These are phyloP conservation scores for Coemansia sp. DNA, from an alignment of 192 early-diverging fungal genomes.

Conservation along the genomic window DNA sequence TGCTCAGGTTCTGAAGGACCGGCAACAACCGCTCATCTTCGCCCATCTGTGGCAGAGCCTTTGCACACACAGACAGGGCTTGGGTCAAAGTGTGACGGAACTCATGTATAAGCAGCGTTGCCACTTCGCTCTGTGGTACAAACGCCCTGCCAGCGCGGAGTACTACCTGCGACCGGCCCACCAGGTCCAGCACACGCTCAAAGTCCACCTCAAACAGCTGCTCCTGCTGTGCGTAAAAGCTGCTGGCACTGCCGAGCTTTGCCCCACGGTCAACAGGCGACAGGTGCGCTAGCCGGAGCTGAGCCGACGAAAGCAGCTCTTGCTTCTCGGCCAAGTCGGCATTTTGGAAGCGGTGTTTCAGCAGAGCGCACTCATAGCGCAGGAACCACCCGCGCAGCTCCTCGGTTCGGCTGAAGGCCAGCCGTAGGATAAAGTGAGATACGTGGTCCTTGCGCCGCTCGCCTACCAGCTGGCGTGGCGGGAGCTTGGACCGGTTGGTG, in stretches of 20 bases:
- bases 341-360: slow-evolving; percentile 62
- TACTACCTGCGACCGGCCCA: slow-evolving; percentile 60
- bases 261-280: slow-evolving; percentile 16
- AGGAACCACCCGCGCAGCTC: slow-evolving; percentile 75
- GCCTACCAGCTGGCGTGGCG: slow-evolving; percentile 45
- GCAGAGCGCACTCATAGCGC: slow-evolving; percentile 66
- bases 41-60: slow-evolving; percentile 79
- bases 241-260: slow-evolving; percentile 7
- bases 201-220: slow-evolving; percentile 64
- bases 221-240: slow-evolving; percentile 41
- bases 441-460: slow-evolving; percentile 80
- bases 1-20: slow-evolving; percentile 80
- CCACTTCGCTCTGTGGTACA: slow-evolving; percentile 71
- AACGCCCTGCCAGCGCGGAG: slow-evolving; percentile 65
- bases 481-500: slow-evolving; percentile 50
- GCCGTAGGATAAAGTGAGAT: slow-evolving; percentile 76
- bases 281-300: slow-evolving; percentile 25
- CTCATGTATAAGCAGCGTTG: slow-evolving; percentile 70
- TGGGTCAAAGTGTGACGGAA: slow-evolving; percentile 63
- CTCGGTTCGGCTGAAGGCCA: slow-evolving; percentile 67
- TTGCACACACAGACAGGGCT: slow-evolving; percentile 62
- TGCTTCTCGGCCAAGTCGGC: slow-evolving; percentile 38
- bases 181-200: slow-evolving; percentile 63
- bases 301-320: slow-evolving; percentile 36
- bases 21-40: slow-evolving; percentile 91